phyloP scores from a whole-genome alignment of 306 rosid species.

The Acacia crassicarpa region DNA sequence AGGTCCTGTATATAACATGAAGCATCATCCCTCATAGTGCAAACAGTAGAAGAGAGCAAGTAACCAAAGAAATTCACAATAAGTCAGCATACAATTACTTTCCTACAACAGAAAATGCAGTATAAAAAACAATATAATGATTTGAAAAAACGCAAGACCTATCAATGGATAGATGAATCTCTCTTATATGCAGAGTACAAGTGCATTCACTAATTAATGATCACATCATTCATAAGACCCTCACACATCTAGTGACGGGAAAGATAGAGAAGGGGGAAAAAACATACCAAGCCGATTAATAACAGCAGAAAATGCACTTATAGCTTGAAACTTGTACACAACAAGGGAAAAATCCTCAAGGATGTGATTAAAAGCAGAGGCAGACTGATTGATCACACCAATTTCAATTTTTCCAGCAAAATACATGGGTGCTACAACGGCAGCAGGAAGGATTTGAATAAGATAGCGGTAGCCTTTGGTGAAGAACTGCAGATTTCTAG shows the following conservation, averaged over 20 bases:
- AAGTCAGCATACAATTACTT: neutral
- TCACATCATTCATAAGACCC: slow-evolving; percentile 19
- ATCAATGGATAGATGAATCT: neutral
- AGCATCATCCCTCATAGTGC: neutral
- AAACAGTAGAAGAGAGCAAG: neutral
- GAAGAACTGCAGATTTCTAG: slow-evolving; percentile 90
- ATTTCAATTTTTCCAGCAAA: slow-evolving; percentile 93
- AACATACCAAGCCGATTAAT: slow-evolving; percentile 85
- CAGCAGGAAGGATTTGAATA: slow-evolving; percentile 96
- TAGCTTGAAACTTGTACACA: slow-evolving; percentile 87
- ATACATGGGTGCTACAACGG: slow-evolving; percentile 96
- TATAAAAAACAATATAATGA: neutral
- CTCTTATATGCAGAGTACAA: slow-evolving; percentile 18
- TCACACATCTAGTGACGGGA: slow-evolving; percentile 7
- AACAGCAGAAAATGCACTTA: slow-evolving; percentile 95
- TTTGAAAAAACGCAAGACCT: neutral
- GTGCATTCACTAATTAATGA: slow-evolving; percentile 1
- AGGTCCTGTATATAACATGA: neutral
- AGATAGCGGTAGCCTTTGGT: slow-evolving; percentile 87
- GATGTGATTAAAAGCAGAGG: slow-evolving; percentile 94
- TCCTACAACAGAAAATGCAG: slow-evolving; percentile 11
- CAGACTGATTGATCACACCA: slow-evolving; percentile 95
- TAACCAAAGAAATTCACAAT: neutral
- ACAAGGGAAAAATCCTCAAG: slow-evolving; percentile 90
- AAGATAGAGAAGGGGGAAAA: neutral